Evolutionary conservation across 805 yeast genomes (phyloP).

Genomic region (Yamadazyma sp.): DNA sequence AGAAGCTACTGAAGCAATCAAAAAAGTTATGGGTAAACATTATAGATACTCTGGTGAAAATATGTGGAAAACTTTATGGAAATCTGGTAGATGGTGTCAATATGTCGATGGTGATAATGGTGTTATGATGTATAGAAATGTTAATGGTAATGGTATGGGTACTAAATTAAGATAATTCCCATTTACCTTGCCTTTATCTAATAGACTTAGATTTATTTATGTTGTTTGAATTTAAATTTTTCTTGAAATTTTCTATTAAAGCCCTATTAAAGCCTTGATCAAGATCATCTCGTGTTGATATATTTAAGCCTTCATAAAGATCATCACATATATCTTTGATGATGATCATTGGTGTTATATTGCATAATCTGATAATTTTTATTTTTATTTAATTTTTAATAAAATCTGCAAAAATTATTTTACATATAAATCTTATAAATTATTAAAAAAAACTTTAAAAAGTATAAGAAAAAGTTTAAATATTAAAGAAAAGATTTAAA

Average conservation of each 20-base stretch:
- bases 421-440: no score
- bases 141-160: slow-evolving; percentile 47
- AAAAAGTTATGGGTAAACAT: slow-evolving; percentile 82
- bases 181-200: not conserved
- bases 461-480: no score
- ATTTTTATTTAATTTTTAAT: no score
- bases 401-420: no score
- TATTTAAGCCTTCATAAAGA: no score
- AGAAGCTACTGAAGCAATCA: slow-evolving; percentile 72
- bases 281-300: no score
- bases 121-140: slow-evolving; percentile 71
- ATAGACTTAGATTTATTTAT: not conserved
- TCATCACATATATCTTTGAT: no score
- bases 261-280: no score
- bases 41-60: slow-evolving; percentile 65
- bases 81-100: slow-evolving; percentile 62
- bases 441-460: no score
- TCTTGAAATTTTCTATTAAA: not conserved
- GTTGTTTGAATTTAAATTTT: not conserved
- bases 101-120: slow-evolving; percentile 73
- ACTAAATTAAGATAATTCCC: slow-evolving; percentile 7
- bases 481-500: no score
- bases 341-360: no score
- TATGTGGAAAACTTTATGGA: slow-evolving; percentile 70
- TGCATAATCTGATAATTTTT: no score